Evolutionary conservation across 1,139 yeast genomes (phyloP).

Genomic region (Taphrina pruni): DNA sequence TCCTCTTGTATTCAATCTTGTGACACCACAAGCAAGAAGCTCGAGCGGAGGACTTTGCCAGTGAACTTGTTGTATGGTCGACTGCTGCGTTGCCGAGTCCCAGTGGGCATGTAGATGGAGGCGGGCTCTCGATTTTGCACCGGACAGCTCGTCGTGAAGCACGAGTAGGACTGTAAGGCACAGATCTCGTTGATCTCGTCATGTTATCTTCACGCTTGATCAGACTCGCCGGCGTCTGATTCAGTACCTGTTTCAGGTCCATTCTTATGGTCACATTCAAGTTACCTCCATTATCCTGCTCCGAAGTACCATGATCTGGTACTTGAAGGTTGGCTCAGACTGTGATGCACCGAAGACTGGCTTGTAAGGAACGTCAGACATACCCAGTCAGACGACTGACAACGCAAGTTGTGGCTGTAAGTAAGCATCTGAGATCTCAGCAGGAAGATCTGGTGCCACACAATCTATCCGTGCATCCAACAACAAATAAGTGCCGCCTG

Average conservation of each 20-base stretch:
- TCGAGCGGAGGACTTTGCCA: neutral
- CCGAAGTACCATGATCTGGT: neutral
- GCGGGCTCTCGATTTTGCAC: constrained; percentile 5
- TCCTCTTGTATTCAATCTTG: constrained; percentile 10
- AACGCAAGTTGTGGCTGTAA: neutral
- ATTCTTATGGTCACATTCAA: neutral
- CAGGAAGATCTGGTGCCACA: constrained; percentile 1
- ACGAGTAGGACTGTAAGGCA: neutral
- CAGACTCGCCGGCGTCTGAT: neutral
- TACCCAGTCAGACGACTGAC: neutral
- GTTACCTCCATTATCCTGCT: neutral
- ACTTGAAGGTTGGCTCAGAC: neutral
- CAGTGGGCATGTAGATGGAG: neutral
- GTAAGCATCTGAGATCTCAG: constrained; percentile 1
- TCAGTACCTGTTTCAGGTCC: neutral
- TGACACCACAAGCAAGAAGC: constrained; percentile 22
- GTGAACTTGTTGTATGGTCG: neutral
- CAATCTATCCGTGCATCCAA: neutral
- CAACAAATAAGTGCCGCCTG: neutral
- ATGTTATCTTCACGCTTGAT: neutral
- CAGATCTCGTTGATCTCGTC: neutral
- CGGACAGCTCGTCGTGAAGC: constrained; percentile 12
- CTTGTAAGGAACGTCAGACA: neutral
- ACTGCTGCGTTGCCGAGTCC: neutral
- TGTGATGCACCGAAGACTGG: too few relatives aligned